These are phyloP conservation scores for Mycena galopus DNA, from an alignment of 768 basidiomycete genomes.

Conservation along the genomic window DNA sequence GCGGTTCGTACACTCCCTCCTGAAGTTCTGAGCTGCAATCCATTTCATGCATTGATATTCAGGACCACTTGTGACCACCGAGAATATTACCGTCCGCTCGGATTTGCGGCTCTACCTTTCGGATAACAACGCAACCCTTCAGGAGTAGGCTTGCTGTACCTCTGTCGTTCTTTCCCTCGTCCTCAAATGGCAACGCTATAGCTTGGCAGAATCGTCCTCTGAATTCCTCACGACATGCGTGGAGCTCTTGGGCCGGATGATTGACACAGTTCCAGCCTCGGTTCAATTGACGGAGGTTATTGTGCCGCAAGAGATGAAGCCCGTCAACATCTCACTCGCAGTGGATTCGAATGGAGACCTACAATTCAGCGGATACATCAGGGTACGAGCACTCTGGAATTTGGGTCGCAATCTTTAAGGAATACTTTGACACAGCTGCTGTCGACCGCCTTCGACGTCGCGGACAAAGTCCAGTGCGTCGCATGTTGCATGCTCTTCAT, in stretches of 20 bases:
- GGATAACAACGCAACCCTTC: slow-evolving; percentile 41
- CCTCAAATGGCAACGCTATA: not conserved
- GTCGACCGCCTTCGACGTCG: not conserved
- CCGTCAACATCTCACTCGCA: slow-evolving; percentile 26
- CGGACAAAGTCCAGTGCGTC: slow-evolving; percentile 4
- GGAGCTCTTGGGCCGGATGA: slow-evolving; percentile 35
- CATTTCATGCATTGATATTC: not conserved
- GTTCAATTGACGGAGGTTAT: slow-evolving; percentile 36
- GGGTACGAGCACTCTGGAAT: too few species aligned
- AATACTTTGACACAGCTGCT: not conserved
- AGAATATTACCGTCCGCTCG: slow-evolving; percentile 41
- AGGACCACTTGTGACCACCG: slow-evolving; percentile 39
- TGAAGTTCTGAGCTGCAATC: too few species aligned
- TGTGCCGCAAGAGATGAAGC: slow-evolving; percentile 31
- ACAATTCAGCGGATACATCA: slow-evolving; percentile 28
- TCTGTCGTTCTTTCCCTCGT: not conserved
- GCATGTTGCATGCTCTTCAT: not conserved
- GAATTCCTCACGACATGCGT: slow-evolving; percentile 34
- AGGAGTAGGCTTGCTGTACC: slow-evolving; percentile 21
- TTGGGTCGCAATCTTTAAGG: too few species aligned
- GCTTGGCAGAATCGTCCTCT: not conserved
- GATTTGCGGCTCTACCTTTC: slow-evolving; percentile 40
- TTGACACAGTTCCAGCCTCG: slow-evolving; percentile 38
- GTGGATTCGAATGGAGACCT: slow-evolving; percentile 2
- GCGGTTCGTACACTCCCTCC: too few species aligned